phyloP scores from a whole-genome alignment of 495 filamentous ascomycete genomes.

The Aspergillus homomorphus region DNA sequence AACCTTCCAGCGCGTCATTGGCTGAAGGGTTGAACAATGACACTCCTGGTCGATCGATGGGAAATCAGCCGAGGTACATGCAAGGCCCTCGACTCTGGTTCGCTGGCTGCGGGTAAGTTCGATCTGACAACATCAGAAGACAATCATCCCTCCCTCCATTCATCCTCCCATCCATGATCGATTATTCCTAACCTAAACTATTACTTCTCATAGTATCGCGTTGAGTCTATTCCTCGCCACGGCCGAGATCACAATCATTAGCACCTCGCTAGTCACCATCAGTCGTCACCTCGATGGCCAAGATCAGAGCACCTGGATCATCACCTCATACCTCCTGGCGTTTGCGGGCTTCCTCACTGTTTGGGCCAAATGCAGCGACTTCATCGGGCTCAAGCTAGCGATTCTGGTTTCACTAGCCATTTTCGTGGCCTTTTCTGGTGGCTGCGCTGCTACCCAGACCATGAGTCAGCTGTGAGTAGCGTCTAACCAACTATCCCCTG shows the following conservation, averaged over 20 bases:
- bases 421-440: conserved; percentile 53
- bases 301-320: conserved; percentile 49
- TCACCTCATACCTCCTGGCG: conserved; percentile 52
- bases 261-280: conserved; percentile 55
- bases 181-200: neutral
- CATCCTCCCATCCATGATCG: neutral
- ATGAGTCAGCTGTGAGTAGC: conserved; percentile 50
- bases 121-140: neutral
- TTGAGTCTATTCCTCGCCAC: conserved; percentile 54
- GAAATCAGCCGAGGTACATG: neutral
- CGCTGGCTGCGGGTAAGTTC: neutral
- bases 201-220: conserved; percentile 37
- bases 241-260: conserved; percentile 59
- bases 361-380: conserved; percentile 54
- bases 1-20: neutral
- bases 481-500: conserved; percentile 15
- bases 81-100: conserved; percentile 1
- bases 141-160: too few relatives aligned
- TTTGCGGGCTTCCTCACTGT: conserved; percentile 56
- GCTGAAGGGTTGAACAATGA: neutral
- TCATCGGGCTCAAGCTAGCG: conserved; percentile 50
- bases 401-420: conserved; percentile 47
- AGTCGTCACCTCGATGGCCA: conserved; percentile 48
- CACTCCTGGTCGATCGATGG: neutral
- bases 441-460: conserved; percentile 47